These are phyloP conservation scores for Senecio squalidus DNA, from an alignment of 140 eudicot genomes.

Conservation along the genomic window DNA sequence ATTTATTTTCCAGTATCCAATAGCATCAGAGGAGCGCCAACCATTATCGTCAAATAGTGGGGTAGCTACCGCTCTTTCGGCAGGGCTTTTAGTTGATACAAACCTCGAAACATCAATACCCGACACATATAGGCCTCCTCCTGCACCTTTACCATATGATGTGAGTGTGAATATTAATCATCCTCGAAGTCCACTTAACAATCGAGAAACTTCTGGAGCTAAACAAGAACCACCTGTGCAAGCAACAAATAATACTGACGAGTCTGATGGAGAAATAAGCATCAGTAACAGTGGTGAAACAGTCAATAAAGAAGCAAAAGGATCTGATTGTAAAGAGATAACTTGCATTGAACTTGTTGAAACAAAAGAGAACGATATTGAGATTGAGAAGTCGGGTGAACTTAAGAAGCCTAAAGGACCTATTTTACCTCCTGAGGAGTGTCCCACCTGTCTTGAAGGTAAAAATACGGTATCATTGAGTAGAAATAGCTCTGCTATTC, in stretches of 20 bases:
- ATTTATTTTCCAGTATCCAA: slow-evolving; percentile 58
- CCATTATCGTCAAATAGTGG: slow-evolving; percentile 66
- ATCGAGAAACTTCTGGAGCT: slow-evolving; percentile 35
- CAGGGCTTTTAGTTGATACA: slow-evolving; percentile 79
- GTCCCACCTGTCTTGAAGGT: slow-evolving; percentile 99
- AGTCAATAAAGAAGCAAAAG: slow-evolving; percentile 35
- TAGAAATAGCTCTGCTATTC: too few relatives aligned
- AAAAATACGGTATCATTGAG: too few relatives aligned
- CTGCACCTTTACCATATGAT: slow-evolving; percentile 85
- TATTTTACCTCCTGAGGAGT: slow-evolving; percentile 51
- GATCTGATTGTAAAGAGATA: slow-evolving; percentile 42
- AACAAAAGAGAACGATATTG: slow-evolving; percentile 45
- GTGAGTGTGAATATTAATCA: slow-evolving; percentile 43
- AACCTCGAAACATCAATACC: slow-evolving; percentile 85
- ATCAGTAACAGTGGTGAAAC: slow-evolving; percentile 31
- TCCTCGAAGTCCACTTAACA: slow-evolving; percentile 39
- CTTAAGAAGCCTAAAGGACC: slow-evolving; percentile 55
- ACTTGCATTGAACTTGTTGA: slow-evolving; percentile 41
- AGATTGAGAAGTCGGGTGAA: slow-evolving; percentile 48
- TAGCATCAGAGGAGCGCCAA: slow-evolving; percentile 67
- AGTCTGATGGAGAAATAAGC: slow-evolving; percentile 35
- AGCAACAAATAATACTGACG: slow-evolving; percentile 15
- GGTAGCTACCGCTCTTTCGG: slow-evolving; percentile 36
- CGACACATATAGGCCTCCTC: slow-evolving; percentile 86
- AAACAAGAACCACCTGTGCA: slow-evolving; percentile 36